Evolutionary conservation across 495 filamentous ascomycete species (phyloP).

Genomic region (Friedmanniomyces simplex): DNA sequence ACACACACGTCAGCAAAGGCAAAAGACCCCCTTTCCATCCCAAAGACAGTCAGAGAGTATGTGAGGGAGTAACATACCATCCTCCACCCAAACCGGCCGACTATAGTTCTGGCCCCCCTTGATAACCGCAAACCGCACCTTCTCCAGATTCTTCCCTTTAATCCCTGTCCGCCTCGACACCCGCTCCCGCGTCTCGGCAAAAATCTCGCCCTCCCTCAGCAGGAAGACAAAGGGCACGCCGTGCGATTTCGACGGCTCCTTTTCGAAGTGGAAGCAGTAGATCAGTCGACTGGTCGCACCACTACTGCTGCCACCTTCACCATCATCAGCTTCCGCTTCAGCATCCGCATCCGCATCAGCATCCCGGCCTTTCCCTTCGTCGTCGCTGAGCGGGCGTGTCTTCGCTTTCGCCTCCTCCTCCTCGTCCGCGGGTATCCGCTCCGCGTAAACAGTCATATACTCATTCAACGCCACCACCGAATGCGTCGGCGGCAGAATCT

Average conservation of each 20-base stretch:
- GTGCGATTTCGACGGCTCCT: constrained; percentile 64
- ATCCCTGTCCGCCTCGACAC: constrained; percentile 82
- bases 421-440: constrained; percentile 74
- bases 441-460: constrained; percentile 72
- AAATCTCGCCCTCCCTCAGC: constrained; percentile 76
- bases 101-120: constrained; percentile 53
- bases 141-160: constrained; percentile 97
- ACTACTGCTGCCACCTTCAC: neutral
- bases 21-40: neutral
- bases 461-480: constrained; percentile 68
- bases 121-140: constrained; percentile 90
- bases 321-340: constrained; percentile 36
- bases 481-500: constrained; percentile 53
- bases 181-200: constrained; percentile 83
- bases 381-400: constrained; percentile 32
- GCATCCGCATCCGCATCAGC: constrained; percentile 47
- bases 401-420: constrained; percentile 15
- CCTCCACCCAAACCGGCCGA: constrained; percentile 69
- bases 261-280: constrained; percentile 82
- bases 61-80: constrained; percentile 51
- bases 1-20: neutral
- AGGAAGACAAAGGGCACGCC: constrained; percentile 88
- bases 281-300: constrained; percentile 47
- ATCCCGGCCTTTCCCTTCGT: too few relatives aligned
- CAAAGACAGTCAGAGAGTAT: neutral